These are phyloP conservation scores for Fusarium marasasianum DNA, from an alignment of 2,329 filamentous ascomycete genomes.

Conservation along the genomic window DNA sequence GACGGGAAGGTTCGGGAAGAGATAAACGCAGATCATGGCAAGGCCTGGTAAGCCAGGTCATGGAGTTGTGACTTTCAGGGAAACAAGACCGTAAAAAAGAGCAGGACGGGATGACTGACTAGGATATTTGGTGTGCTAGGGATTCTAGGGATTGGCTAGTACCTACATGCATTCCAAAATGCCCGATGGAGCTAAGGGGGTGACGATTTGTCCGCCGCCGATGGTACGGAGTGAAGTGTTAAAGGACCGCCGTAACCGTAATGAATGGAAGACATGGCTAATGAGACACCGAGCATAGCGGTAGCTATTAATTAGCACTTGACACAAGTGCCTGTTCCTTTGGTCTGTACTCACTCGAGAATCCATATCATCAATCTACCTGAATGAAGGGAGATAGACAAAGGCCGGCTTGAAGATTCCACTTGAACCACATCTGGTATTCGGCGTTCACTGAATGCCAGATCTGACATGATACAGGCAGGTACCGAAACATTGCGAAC, in stretches of 20 bases:
- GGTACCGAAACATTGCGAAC: neutral
- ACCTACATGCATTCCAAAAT: neutral
- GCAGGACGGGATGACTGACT: neutral
- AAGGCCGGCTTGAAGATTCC: neutral
- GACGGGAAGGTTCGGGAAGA: neutral
- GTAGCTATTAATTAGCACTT: neutral
- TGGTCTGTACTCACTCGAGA: neutral
- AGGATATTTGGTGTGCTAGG: neutral
- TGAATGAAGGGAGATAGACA: neutral
- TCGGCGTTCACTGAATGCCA: neutral
- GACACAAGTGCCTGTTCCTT: neutral
- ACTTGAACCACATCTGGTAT: neutral
- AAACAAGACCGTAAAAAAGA: slow-evolving; percentile 6
- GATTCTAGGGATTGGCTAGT: neutral
- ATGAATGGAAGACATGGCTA: neutral
- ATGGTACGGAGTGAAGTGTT: neutral
- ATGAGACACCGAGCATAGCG: neutral
- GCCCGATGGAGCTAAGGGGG: neutral
- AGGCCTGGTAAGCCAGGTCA: slow-evolving; percentile 7
- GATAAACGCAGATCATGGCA: slow-evolving; percentile 24
- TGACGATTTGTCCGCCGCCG: neutral
- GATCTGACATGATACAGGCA: neutral
- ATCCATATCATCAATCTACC: neutral
- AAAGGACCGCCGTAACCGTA: neutral
- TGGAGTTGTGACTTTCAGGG: slow-evolving; percentile 1